These are phyloP conservation scores for Trichoderma orchidacearum DNA, from an alignment of 495 filamentous ascomycete species.

Conservation along the genomic window DNA sequence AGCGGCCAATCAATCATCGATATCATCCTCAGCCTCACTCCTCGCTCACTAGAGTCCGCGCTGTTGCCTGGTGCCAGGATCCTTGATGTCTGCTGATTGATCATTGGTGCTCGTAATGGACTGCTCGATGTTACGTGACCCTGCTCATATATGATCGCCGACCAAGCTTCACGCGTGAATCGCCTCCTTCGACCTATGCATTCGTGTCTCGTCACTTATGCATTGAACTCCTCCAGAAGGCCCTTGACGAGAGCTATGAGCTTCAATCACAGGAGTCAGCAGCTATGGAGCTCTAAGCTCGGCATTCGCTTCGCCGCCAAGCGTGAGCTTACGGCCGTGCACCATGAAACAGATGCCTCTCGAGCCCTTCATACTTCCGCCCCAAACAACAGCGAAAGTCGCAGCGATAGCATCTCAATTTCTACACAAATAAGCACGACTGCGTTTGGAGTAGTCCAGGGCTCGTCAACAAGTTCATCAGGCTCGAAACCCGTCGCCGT, in stretches of 20 bases:
- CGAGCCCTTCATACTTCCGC: neutral
- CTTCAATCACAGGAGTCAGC: neutral
- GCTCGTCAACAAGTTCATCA: neutral
- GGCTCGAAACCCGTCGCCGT: neutral
- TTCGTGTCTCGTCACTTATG: neutral
- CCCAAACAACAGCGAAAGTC: neutral
- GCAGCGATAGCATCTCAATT: neutral
- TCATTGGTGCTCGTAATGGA: neutral
- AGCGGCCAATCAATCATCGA: neutral
- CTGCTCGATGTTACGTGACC: neutral
- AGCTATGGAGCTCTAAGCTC: neutral
- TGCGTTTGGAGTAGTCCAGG: neutral
- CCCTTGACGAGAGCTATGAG: neutral
- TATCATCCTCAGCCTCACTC: neutral
- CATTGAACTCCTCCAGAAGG: neutral
- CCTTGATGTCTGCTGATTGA: too few relatives aligned
- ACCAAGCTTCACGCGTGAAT: neutral
- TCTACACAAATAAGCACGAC: neutral
- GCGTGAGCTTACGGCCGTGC: neutral
- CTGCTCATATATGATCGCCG: neutral
- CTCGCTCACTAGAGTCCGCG: neutral
- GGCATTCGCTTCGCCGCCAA: neutral
- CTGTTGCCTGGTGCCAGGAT: neutral
- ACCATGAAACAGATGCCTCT: neutral
- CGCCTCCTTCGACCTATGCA: neutral